Evolutionary conservation across 345 rosid genomes (phyloP).

Genomic region (Ceriops decandra): DNA sequence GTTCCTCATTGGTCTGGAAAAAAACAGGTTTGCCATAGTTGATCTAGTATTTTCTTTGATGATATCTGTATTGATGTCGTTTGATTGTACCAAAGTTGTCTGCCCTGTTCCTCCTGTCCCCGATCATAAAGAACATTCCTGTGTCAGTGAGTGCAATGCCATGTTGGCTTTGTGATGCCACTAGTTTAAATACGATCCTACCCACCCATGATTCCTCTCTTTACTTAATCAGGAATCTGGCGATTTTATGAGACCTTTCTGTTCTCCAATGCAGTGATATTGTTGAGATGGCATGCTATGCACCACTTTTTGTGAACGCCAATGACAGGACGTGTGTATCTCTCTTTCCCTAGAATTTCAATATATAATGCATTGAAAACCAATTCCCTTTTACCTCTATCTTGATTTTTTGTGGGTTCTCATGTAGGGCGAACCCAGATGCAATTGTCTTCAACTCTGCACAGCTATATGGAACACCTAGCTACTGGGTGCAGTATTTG

Average conservation of each 20-base stretch:
- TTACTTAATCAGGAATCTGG: not conserved
- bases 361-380: not conserved
- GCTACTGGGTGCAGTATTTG: constrained; percentile 87
- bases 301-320: constrained; percentile 85
- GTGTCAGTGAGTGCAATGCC: too few species aligned
- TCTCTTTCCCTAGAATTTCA: not conserved
- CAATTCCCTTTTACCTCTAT: not conserved
- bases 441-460: constrained; percentile 83
- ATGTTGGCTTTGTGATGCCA: too few species aligned
- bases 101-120: too few species aligned
- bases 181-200: too few species aligned
- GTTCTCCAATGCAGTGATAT: constrained; percentile 55
- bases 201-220: not conserved
- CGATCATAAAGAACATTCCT: too few species aligned
- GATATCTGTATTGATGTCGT: too few species aligned
- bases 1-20: constrained; percentile 89
- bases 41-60: too few species aligned
- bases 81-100: too few species aligned
- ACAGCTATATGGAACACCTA: constrained; percentile 81
- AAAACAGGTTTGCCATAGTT: constrained; percentile 55
- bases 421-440: constrained; percentile 84
- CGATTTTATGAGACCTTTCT: constrained; percentile 17
- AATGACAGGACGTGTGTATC: constrained; percentile 70
- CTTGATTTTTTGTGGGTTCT: not conserved
- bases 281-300: constrained; percentile 94